Evolutionary conservation across 495 filamentous ascomycete genomes (phyloP), one percentile per base, ranked within the genome.

Genomic region (Penicillium fimorum): DNA sequence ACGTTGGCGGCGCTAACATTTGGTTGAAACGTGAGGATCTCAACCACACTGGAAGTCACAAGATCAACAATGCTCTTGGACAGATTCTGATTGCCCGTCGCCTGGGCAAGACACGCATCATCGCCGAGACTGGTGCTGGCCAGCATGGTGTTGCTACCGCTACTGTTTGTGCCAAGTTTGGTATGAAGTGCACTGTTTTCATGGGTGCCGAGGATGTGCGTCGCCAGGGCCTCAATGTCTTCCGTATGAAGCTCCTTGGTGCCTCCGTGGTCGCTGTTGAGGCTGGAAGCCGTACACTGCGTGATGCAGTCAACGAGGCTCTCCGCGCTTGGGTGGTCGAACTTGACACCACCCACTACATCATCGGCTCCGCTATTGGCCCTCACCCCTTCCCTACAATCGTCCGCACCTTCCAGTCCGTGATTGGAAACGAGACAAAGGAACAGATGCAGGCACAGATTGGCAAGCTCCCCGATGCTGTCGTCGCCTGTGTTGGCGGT

Each of bases 151-250:
- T 97, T 11, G 93, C 94, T 3, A 96, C 92, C 5, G 93, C 93
- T 1, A 97, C 93, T 0, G 89, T 96, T 10, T 96, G 93, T 58
- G 93, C 93, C 59, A 94, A 95, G 70, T 96, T 97, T 63, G 90
- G 90, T 62, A 88, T 97, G 90, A 87, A 92, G 65, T 97, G 94
- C 68, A 94, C 89, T 11, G 86, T 97, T 33, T 97, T 88, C 75
- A 97, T 97, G 94, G 93, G 93, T 55, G 91, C 90, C 11, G 90
- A 97, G 70, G 94, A 97, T 69, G 92, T 96, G n/a, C 84, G 92
- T 12, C 85, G 93, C 53, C 93, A 97, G 72, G 93, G 90, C 2
- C 81, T 96, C 51, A 97, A 97, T 71, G 92, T 96, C 44, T 97
- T 96, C 82, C 85, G 92, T 24, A 97, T 97, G 79, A 90, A 91